Conservation (phyloP, 257 asterid genomes). For the Lithospermum erythrorhizon region DNA sequence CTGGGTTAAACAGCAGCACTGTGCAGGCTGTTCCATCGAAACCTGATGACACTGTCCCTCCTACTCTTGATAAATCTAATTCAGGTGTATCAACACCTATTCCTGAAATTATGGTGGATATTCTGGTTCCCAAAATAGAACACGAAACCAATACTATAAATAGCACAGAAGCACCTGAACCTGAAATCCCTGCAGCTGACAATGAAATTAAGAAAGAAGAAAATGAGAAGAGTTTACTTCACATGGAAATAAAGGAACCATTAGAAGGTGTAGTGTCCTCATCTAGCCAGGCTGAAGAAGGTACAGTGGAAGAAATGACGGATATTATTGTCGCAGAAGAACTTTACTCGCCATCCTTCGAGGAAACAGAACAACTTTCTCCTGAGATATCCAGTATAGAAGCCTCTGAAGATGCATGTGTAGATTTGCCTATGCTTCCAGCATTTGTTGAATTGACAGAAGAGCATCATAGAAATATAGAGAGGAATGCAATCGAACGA, state of each 20-base stretch:
- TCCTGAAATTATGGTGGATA: constrained; percentile 30
- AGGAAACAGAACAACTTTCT: constrained; percentile 51
- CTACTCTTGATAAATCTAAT: no score
- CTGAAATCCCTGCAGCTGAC: constrained; percentile 12
- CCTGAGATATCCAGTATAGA: constrained; percentile 39
- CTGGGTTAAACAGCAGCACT: constrained; percentile 43
- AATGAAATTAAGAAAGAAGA: constrained; percentile 36
- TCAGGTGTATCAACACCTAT: constrained; percentile 18
- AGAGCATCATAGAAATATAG: constrained; percentile 42
- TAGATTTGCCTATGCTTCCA: constrained; percentile 54
- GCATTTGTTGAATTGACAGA: constrained; percentile 45
- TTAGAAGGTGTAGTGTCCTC: constrained; percentile 24
- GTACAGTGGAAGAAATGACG: constrained; percentile 22
- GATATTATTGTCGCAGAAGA: constrained; percentile 40
- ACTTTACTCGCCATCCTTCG: constrained; percentile 65
- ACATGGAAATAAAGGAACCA: constrained; percentile 26
- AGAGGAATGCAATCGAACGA: constrained; percentile 55
- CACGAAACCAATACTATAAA: constrained; percentile 26
- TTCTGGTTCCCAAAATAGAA: constrained; percentile 35
- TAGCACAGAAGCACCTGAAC: constrained; percentile 20
- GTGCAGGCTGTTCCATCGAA: constrained; percentile 27
- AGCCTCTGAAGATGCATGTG: constrained; percentile 36
- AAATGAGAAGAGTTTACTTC: constrained; percentile 26
- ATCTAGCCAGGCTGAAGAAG: constrained; percentile 37
- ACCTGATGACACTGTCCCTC: constrained; percentile 38